These are phyloP conservation scores for Xylariales sp. DNA, from an alignment of 2,329 filamentous ascomycete species.

Conservation along the genomic window DNA sequence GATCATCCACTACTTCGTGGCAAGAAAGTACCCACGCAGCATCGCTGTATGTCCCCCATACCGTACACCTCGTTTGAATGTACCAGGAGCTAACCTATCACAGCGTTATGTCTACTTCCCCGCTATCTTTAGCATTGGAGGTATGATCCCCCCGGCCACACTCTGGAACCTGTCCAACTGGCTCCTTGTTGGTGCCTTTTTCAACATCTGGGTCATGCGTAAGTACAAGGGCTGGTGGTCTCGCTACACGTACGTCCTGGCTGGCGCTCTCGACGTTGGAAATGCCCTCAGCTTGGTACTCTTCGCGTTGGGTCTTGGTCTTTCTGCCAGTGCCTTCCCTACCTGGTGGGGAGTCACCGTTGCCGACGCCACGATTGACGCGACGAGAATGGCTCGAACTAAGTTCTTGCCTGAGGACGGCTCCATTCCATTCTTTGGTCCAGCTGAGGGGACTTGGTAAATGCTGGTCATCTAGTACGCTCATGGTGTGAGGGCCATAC, in stretches of 20 bases:
- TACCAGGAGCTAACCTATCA: too few relatives aligned
- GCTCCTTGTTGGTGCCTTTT: conserved; percentile 40
- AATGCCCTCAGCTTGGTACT: background rate
- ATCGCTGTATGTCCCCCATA: too few relatives aligned
- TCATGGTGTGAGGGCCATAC: too few relatives aligned
- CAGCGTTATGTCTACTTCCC: conserved; percentile 50
- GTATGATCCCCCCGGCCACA: conserved; percentile 49
- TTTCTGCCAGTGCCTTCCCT: background rate
- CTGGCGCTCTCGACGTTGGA: conserved; percentile 53
- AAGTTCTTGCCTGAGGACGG: background rate
- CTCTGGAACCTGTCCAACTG: conserved; percentile 22
- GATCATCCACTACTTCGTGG: conserved; percentile 41
- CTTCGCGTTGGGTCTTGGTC: background rate
- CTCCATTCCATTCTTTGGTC: background rate
- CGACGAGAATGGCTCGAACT: background rate
- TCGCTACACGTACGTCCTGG: conserved; percentile 54
- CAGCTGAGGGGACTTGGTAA: too few relatives aligned
- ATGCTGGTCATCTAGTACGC: too few relatives aligned
- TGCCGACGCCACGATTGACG: background rate
- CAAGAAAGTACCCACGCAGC: conserved; percentile 41
- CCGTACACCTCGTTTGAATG: too few relatives aligned
- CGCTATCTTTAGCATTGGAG: conserved; percentile 45
- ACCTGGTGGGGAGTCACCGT: background rate
- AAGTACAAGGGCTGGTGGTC: conserved; percentile 53
- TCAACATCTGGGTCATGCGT: conserved; percentile 48